Base-by-base conservation (phyloP, 768 basidiomycete genomes). In the Gautieria morchelliformis region DNA sequence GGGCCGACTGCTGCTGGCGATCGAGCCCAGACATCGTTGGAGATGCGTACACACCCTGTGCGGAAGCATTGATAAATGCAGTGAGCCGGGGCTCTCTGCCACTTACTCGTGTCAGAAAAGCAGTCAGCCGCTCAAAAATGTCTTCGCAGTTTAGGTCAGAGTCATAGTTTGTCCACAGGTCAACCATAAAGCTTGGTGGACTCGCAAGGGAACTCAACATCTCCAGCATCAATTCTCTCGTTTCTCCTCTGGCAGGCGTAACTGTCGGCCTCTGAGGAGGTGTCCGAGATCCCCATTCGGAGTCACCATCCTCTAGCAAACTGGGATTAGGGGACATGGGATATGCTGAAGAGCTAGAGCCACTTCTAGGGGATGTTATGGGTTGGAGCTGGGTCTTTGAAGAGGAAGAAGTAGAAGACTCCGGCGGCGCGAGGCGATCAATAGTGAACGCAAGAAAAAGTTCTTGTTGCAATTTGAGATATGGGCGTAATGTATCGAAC, bases 61-160 rank as follows among this genome's bases (percentile, higher is more conserved):
- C 8, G 11, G 10, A 37, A 37, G 42, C 20, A 37, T 30, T 37
- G 39, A 30, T 12, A 52, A 22, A 44, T 47, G 37, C 27, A 19
- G 41, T 3, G 9, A 19, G 5, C 8, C 17, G 3, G 42, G 8
- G 10, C n/a, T 5, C 8, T 44, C 7, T 8, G 9, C 22, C n/a
- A 32, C 75, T 57, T 63, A 92, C 93, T 76, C 89, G 87, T 7
- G 91, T 89, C 61, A 93, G 71, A 68, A 98, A 96, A 24, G 86
- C 89, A 59, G 94, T 74, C 20, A 97, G 72, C 15, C 90, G 78
- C 67, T 98, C 94, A 63, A 94, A 95, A 56, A 98, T 71, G 68
- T 98, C 95, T 73, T 98, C 96, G 68, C 91, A 93, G 65, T 97
- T 95, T 62, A 88, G 83, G 65, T 96, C 93, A 65, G 93, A 97